These are phyloP conservation scores for Lachancea waltii DNA, from an alignment of 805 yeast species.

Conservation along the genomic window DNA sequence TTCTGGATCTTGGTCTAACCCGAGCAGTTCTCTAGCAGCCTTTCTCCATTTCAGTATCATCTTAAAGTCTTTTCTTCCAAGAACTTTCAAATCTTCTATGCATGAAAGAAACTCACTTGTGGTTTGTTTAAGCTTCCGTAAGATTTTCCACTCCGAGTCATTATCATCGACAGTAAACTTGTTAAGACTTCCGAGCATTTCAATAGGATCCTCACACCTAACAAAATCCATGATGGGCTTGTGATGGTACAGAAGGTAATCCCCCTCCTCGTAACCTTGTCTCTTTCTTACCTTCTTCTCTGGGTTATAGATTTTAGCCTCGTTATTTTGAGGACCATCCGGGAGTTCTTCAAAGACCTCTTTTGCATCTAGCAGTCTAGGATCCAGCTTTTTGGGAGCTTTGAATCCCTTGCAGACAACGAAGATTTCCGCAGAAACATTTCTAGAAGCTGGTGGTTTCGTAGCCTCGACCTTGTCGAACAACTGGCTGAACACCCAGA, in stretches of 20 bases:
- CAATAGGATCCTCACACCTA: conserved; percentile 74
- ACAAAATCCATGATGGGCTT: conserved; percentile 76
- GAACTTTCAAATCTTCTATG: conserved; percentile 83
- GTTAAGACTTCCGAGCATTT: conserved; percentile 66
- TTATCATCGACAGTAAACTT: conserved; percentile 52
- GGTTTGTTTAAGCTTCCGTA: conserved; percentile 68
- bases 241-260: conserved; percentile 62
- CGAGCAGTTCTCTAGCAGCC: conserved; percentile 72
- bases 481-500: conserved; percentile 96
- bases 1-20: conserved; percentile 51
- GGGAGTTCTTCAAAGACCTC: conserved; percentile 91
- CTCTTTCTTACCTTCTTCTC: conserved; percentile 85
- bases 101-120: conserved; percentile 76
- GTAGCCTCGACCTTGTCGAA: conserved; percentile 98
- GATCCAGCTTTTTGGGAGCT: conserved; percentile 93
- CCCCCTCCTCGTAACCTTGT: conserved; percentile 96
- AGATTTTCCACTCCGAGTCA: conserved; percentile 64
- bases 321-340: conserved; percentile 68
- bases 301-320: conserved; percentile 91
- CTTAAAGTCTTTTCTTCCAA: conserved; percentile 92
- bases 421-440: conserved; percentile 97
- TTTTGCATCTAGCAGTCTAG: conserved; percentile 82
- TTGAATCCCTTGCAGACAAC: conserved; percentile 95
- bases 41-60: conserved; percentile 80
- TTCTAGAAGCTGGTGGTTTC: conserved; percentile 97